Base-by-base conservation (phyloP, 2,329 filamentous ascomycete genomes). In the Sphaceloma murrayae region DNA sequence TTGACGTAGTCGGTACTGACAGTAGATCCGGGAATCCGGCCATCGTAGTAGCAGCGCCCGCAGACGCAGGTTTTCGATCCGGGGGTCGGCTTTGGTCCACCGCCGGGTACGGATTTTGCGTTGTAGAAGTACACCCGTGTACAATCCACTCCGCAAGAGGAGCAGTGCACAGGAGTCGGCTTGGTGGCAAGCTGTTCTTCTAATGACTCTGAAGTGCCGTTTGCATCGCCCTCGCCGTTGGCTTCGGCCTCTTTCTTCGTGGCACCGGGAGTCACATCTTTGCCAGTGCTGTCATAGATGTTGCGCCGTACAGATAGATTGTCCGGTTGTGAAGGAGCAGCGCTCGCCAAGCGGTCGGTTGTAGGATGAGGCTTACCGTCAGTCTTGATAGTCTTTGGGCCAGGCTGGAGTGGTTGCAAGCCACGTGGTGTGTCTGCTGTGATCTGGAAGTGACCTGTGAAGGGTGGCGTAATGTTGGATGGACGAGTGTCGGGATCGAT, bases 361-460 rank as follows among this genome's bases (percentile, higher is more conserved):
- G 82, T 67, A 18, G 74, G 58, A 51, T 75, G 68, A 34, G 73
- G 67, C 58, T 80, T 81, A 29, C 79, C 78, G 2, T 73, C 59
- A 4, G 76, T 76, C 31, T 74, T 55, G 24, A 62, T 62, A 5
- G 85, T 78, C 54, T 86, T 83, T 1, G 87, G 80, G 13, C 84
- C 83, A 13, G 91, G 91, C 60, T 98, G 91, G 77, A 89, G 94
- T 17, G 89, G 84, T 62, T 96, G 89, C 42, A 98, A 74, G 27
- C 91, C 91, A 48, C 91, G 80, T 43, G 91, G 91, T 1, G 91
- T 98, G 61, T 98, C 91, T 58, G 87, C 91, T 46, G 89, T 89
- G 49, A 96, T 81, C 62, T 86, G 83, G 74, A 98, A 98, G 62
- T 98, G 91, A 29, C 91, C 91, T 3, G 91, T 98, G 58, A 95